Percentiles rank a stretch among this genome's conserved stretches.
These are phyloP conservation scores for Termitomyces sp. DNA, from an alignment of 768 basidiomycete genomes.

Conservation along the genomic window DNA sequence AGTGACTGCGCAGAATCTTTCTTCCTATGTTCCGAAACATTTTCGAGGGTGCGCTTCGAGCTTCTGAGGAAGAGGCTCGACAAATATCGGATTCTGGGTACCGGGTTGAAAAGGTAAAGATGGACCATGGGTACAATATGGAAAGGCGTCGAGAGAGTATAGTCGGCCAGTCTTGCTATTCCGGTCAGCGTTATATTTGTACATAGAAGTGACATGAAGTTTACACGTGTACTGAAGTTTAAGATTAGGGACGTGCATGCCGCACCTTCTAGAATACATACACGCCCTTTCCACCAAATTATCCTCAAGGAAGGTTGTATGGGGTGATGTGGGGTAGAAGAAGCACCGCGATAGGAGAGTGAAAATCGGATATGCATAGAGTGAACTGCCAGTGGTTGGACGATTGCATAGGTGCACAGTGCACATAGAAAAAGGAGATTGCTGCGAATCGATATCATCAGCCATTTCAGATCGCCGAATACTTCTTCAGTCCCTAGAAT, in stretches of 20 bases:
- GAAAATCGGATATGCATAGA: neutral
- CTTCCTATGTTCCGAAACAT: conserved; percentile 9
- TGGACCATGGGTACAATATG: conserved; percentile 29
- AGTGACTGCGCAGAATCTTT: conserved; percentile 13
- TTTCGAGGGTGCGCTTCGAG: conserved; percentile 27
- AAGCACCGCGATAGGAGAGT: neutral
- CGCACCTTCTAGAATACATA: conserved; percentile 8
- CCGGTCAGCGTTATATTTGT: conserved; percentile 15
- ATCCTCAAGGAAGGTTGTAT: conserved; percentile 4
- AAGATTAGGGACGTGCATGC: conserved; percentile 7
- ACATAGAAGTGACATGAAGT: conserved; percentile 33
- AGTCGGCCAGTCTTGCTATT: conserved; percentile 7
- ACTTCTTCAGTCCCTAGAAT: neutral
- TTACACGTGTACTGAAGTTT: conserved; percentile 28
- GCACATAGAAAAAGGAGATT: neutral
- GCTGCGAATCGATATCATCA: neutral
- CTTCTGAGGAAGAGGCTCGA: conserved; percentile 26
- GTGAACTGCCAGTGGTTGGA: neutral
- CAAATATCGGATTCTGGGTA: conserved; percentile 33
- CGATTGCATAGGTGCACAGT: neutral
- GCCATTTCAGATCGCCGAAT: neutral
- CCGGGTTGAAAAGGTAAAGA: conserved; percentile 33
- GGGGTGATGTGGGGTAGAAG: neutral
- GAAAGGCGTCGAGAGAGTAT: conserved; percentile 13
- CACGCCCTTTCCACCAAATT: conserved; percentile 2